Evolutionary conservation across 345 rosid species (phyloP), one percentile per base, ranked within the genome.

Genomic region (Populus ilicifolia): DNA sequence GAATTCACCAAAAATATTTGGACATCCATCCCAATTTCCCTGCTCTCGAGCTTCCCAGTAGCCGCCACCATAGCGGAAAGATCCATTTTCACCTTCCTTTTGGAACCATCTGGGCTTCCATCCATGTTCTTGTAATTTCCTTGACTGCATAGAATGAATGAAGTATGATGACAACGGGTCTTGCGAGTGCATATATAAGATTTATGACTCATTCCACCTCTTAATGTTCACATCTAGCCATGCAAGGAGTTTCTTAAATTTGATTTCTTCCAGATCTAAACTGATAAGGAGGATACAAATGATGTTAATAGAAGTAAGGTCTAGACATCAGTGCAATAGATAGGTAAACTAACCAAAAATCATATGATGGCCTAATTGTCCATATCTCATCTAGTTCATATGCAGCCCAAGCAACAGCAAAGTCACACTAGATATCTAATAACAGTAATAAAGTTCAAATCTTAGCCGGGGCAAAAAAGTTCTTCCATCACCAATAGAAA

Each of bases 61-160:
- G n/a, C 97, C 98, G 1, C 97, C 97, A n/a, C 61, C 41, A 23
- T 87, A 93, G 72, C 76, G 79, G 85, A 84, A 96, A 50, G 96
- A 67, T 83, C 94, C 90, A 41, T 85, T 74, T 76, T 89, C 91
- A 64, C 82, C 86, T 46, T 88, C 90, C 80, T 80, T 76, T 69
- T 79, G 80, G 82, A 96, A 93, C 98, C 99, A 96, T 86, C 89
- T 86, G 0, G 99, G 95, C 73, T 84, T 88, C 98, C 99, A 92
- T 73, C 99, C 98, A 67, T 88, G 87, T 82, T 92, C 98, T 83
- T 96, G 98, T 81, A 93, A 73, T 81, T 90, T 89, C 75, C 92
- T 88, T 65, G 98, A 92, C 98, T 96, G 92, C 73, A 56, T 21
- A 43, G 29, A 38, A 82, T 11, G n/a, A 66, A 67, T 65, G 30